phyloP scores from a whole-genome alignment of 805 yeast species.

The Kodamaea lidongshanica region DNA sequence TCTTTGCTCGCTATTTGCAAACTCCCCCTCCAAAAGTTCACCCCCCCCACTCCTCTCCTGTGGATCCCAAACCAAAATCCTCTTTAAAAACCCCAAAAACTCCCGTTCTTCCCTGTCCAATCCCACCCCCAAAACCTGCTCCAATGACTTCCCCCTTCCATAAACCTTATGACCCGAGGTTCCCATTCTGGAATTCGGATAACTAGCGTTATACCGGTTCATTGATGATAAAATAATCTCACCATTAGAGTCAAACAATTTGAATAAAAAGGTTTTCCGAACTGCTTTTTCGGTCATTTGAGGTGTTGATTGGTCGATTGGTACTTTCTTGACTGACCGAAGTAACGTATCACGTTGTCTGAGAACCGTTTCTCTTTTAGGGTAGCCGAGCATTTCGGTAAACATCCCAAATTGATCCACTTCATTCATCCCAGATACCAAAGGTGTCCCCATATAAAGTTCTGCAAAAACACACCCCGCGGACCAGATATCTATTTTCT shows the following conservation, averaged over 20 bases:
- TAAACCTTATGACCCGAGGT: conserved; percentile 3
- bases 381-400: conserved; percentile 43
- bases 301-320: conserved; percentile 8
- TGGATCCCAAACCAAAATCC: conserved; percentile 33
- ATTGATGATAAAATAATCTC: conserved; percentile 30
- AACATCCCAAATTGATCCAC: conserved; percentile 40
- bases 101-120: conserved; percentile 15
- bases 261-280: conserved; percentile 30
- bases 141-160: conserved; percentile 13
- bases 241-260: conserved; percentile 35
- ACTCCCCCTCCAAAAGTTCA: conserved; percentile 6
- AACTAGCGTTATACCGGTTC: conserved; percentile 15
- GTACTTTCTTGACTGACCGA: conserved; percentile 14
- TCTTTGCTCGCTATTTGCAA: no score
- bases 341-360: conserved; percentile 33
- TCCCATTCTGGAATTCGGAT: conserved; percentile 1
- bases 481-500: conserved; percentile 48
- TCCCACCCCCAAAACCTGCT: conserved; percentile 23
- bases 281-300: conserved; percentile 26
- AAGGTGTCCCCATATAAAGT: conserved; percentile 30
- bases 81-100: conserved; percentile 24
- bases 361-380: conserved; percentile 34
- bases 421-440: conserved; percentile 47
- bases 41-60: conserved; percentile 11
- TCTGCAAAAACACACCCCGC: conserved; percentile 41